Conservation (phyloP, 2,329 filamentous ascomycete species). For the Fusarium pilosicola region DNA sequence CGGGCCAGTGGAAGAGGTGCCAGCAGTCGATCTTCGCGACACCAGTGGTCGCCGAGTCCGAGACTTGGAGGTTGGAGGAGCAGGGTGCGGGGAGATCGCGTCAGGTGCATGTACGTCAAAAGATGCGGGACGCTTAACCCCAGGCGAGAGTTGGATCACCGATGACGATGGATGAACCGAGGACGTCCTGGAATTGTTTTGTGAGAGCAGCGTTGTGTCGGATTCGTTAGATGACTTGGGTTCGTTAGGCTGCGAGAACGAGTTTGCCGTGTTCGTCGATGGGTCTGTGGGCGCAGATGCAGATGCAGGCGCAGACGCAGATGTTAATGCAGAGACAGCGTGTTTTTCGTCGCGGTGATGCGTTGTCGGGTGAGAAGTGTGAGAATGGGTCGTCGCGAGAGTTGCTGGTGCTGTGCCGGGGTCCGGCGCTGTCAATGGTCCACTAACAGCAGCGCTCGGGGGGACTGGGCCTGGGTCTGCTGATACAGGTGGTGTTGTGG, state of each 20-base stretch:
- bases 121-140: constrained; percentile 41
- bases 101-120: constrained; percentile 41
- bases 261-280: constrained; percentile 18
- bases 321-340: constrained; percentile 29
- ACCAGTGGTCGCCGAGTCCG: constrained; percentile 53
- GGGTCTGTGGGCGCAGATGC: constrained; percentile 28
- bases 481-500: constrained; percentile 24
- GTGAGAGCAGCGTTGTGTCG: constrained; percentile 35
- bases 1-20: constrained; percentile 46
- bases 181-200: constrained; percentile 48
- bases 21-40: constrained; percentile 51
- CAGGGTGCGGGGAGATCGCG: constrained; percentile 40
- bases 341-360: constrained; percentile 44
- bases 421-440: constrained; percentile 26
- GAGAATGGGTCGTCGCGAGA: constrained; percentile 32
- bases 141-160: constrained; percentile 37
- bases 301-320: constrained; percentile 22
- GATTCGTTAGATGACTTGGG: constrained; percentile 19
- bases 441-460: constrained; percentile 26
- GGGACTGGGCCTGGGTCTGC: constrained; percentile 26
- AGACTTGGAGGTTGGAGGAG: constrained; percentile 45
- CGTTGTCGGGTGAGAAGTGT: constrained; percentile 43
- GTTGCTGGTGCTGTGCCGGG: constrained; percentile 23
- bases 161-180: constrained; percentile 49
- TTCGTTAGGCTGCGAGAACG: constrained; percentile 13